These are phyloP conservation scores for Hygrophila difformis DNA, from an alignment of 257 asterid genomes.

Conservation along the genomic window DNA sequence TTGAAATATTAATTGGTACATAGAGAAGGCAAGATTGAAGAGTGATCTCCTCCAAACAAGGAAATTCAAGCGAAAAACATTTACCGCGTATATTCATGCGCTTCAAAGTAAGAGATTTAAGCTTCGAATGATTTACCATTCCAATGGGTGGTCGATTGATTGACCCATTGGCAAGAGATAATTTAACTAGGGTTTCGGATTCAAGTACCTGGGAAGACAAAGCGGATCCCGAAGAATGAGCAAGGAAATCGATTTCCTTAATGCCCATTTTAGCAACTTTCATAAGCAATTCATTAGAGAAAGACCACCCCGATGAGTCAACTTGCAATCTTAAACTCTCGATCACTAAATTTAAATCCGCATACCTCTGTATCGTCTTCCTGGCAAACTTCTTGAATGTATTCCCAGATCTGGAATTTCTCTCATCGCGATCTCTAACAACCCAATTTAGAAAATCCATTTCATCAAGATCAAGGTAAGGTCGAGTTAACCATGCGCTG, in stretches of 20 bases:
- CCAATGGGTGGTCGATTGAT: neutral
- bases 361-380: conserved; percentile 3
- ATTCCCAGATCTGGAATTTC: neutral
- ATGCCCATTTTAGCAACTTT: conserved; percentile 1
- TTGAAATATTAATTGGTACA: neutral
- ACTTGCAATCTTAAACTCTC: neutral
- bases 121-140: neutral
- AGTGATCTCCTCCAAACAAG: neutral
- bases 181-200: neutral
- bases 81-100: neutral
- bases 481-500: neutral
- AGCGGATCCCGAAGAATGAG: neutral
- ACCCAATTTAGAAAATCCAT: too few species aligned
- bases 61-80: neutral
- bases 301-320: neutral
- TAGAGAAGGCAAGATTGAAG: neutral
- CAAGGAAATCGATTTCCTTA: neutral
- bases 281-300: neutral
- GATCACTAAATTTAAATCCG: neutral
- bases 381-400: neutral
- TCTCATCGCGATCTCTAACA: too few species aligned
- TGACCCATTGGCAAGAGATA: neutral
- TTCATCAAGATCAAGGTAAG: neutral
- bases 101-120: neutral
- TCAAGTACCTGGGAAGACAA: neutral